Conservation (phyloP, 225 moss, liverwort and hornwort genomes). For the Bryoerythrophyllum caledonicum region DNA sequence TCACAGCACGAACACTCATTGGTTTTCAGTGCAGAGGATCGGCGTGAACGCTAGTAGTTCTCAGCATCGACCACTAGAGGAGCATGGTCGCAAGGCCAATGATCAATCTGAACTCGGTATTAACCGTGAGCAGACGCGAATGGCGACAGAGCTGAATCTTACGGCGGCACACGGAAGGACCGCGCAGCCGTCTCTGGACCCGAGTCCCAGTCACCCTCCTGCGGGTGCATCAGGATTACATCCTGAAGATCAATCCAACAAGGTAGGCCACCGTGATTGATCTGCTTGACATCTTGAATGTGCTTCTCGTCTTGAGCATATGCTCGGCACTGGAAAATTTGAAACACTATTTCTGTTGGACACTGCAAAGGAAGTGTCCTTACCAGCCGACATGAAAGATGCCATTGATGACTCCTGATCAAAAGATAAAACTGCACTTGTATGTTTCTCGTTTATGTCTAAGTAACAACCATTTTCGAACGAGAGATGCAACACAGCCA, state of each 20-base stretch:
- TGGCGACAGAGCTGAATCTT: slow-evolving; percentile 49
- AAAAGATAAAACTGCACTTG: neutral
- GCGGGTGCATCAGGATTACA: slow-evolving; percentile 19
- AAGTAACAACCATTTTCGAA: neutral
- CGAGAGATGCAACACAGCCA: neutral
- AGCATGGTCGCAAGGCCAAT: slow-evolving; percentile 19
- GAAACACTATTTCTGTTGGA: too few relatives aligned
- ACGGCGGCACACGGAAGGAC: slow-evolving; percentile 34
- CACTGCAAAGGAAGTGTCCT: neutral
- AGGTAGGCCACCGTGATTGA: slow-evolving; percentile 16
- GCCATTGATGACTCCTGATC: neutral
- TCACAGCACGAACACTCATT: slow-evolving; percentile 39
- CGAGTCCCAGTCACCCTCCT: slow-evolving; percentile 14
- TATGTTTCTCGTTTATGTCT: neutral
- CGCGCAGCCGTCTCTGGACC: slow-evolving; percentile 34
- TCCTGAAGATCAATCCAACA: slow-evolving; percentile 32
- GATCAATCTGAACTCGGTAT: neutral
- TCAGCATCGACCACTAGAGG: slow-evolving; percentile 23
- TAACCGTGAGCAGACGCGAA: slow-evolving; percentile 26
- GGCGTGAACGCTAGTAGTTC: slow-evolving; percentile 18
- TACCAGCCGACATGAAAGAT: neutral
- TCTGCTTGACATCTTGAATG: neutral
- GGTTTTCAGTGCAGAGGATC: slow-evolving; percentile 38
- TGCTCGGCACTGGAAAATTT: neutral
- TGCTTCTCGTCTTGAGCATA: neutral